phyloP scores from a whole-genome alignment of 2,329 filamentous ascomycete species.

The Phaeomoniella chlamydospora region DNA sequence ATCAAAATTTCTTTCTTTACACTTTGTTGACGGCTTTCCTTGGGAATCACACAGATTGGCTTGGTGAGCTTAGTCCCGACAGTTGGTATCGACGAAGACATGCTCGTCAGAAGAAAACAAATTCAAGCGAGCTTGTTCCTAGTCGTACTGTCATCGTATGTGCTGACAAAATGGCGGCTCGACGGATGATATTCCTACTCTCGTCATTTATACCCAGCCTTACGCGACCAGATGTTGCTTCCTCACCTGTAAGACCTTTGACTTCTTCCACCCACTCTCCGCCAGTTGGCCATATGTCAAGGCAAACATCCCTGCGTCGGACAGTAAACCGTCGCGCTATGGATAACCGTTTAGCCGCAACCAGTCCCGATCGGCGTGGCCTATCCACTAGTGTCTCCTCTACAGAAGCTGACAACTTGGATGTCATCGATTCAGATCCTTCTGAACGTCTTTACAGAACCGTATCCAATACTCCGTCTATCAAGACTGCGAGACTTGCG shows the following conservation, averaged over 20 bases:
- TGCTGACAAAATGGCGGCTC: constrained; percentile 43
- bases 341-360: constrained; percentile 26
- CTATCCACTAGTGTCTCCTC: constrained; percentile 29
- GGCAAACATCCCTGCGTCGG: constrained; percentile 37
- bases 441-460: constrained; percentile 14
- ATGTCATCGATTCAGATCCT: constrained; percentile 7
- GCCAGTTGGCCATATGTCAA: constrained; percentile 31
- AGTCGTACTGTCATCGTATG: constrained; percentile 43
- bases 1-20: constrained; percentile 45
- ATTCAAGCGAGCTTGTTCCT: constrained; percentile 29
- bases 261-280: constrained; percentile 36
- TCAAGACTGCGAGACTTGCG: constrained; percentile 25
- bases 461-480: constrained; percentile 28
- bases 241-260: constrained; percentile 22
- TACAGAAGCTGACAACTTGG: constrained; percentile 18
- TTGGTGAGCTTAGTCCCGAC: constrained; percentile 38
- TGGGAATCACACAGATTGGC: constrained; percentile 46
- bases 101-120: constrained; percentile 33
- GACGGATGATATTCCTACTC: constrained; percentile 42
- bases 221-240: constrained; percentile 21
- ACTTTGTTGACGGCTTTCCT: constrained; percentile 45
- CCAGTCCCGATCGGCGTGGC: constrained; percentile 15
- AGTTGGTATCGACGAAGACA: constrained; percentile 38
- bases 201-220: constrained; percentile 42
- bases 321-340: constrained; percentile 37